These are phyloP conservation scores for Pythium brachiatum DNA, from an alignment of 352 stramenopile species.

Conservation along the genomic window DNA sequence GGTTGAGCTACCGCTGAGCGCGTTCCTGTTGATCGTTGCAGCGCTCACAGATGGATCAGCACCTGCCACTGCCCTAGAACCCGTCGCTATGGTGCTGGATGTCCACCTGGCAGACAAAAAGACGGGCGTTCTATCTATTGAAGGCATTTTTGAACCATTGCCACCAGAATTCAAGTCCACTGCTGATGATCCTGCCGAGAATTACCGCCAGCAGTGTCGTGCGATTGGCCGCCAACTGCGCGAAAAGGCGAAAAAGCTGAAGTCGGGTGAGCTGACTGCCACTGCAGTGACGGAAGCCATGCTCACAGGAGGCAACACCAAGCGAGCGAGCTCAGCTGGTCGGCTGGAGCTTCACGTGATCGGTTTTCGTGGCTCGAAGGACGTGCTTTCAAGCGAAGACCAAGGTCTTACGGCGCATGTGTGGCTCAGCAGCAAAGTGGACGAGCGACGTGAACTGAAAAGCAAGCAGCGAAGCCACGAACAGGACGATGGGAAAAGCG, in stretches of 20 bases:
- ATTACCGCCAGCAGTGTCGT: conserved; percentile 18
- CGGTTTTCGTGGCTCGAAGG: conserved; percentile 12
- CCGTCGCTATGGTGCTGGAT: conserved; percentile 33
- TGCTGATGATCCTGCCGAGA: conserved; percentile 13
- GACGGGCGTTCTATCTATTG: conserved; percentile 31
- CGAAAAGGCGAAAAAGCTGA: conserved; percentile 24
- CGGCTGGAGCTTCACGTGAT: conserved; percentile 42
- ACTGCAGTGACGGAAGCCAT: not conserved
- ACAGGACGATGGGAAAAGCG: not conserved
- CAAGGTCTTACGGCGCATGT: conserved; percentile 29
- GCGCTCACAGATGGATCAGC: not conserved
- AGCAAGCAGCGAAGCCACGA: conserved; percentile 18
- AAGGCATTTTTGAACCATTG: conserved; percentile 46
- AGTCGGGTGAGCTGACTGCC: conserved; percentile 12
- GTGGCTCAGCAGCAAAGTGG: conserved; percentile 36
- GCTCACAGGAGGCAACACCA: not conserved
- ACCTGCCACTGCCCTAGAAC: not conserved
- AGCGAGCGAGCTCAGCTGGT: conserved; percentile 17
- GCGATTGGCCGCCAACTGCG: conserved; percentile 12
- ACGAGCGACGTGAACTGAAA: conserved; percentile 33
- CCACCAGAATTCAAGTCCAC: conserved; percentile 11
- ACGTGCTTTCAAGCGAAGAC: conserved; percentile 9
- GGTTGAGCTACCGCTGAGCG: conserved; percentile 36
- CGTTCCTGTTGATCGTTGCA: conserved; percentile 30
- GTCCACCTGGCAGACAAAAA: conserved; percentile 31